Percentiles rank a stretch among this genome's conserved stretches.
phyloP scores from a whole-genome alignment of 176 grass and related monocot genomes.

The Olyra latifolia region DNA sequence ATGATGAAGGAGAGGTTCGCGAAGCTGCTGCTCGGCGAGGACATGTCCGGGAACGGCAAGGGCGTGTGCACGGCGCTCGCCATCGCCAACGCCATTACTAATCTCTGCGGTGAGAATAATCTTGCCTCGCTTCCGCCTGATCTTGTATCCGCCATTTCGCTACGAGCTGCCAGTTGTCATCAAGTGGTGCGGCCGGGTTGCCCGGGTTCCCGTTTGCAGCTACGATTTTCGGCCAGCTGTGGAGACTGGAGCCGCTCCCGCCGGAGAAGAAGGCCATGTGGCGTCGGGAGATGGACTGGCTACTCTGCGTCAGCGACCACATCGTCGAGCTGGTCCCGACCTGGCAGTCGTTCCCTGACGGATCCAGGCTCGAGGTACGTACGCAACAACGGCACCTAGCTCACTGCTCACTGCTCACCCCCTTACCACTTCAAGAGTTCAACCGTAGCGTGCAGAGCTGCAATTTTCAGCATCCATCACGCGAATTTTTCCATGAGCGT shows the following conservation, averaged over 20 bases:
- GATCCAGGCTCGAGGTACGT: constrained; percentile 81
- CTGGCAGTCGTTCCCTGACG: constrained; percentile 95
- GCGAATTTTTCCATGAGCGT: background rate
- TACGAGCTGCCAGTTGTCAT: background rate
- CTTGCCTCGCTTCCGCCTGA: background rate
- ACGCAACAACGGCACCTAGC: background rate
- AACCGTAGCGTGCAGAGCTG: background rate
- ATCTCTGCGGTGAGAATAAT: constrained; percentile 81
- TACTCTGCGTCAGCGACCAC: constrained; percentile 92
- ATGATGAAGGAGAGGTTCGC: constrained; percentile 98
- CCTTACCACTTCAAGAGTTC: background rate
- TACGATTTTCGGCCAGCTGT: constrained; percentile 93
- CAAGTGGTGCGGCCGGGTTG: too few relatives aligned
- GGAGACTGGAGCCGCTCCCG: constrained; percentile 82
- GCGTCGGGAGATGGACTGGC: constrained; percentile 90
- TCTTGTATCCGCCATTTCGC: background rate
- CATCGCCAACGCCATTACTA: constrained; percentile 95
- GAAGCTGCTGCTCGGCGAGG: constrained; percentile 94
- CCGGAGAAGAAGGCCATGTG: constrained; percentile 96
- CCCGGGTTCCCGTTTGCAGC: constrained; percentile 45
- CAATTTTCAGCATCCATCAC: background rate
- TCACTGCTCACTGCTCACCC: too few relatives aligned
- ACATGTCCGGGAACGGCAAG: constrained; percentile 97
- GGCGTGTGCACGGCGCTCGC: constrained; percentile 92
- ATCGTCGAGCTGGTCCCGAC: constrained; percentile 84